These are phyloP conservation scores for Brettanomyces nanus DNA, from an alignment of 805 yeast genomes.

Conservation along the genomic window DNA sequence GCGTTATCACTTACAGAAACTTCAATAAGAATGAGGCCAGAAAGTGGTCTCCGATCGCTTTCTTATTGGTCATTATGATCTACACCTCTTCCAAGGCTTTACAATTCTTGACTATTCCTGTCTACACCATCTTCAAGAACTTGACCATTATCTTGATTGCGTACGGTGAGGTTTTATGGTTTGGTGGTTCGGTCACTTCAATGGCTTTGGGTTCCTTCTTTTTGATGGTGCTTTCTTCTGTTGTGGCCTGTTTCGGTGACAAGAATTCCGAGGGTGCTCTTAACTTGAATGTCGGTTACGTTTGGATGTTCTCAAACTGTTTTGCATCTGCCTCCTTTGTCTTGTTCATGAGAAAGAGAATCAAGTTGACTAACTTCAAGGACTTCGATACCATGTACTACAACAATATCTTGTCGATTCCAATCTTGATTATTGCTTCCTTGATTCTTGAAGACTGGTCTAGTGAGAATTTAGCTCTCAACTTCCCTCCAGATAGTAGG, in stretches of 20 bases:
- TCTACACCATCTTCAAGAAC: constrained; percentile 96
- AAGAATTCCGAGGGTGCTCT: constrained; percentile 31
- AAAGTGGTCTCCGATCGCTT: constrained; percentile 93
- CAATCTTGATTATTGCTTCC: constrained; percentile 72
- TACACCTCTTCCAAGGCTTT: constrained; percentile 95
- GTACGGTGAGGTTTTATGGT: constrained; percentile 96
- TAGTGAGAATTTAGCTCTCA: constrained; percentile 57
- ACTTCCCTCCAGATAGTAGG: constrained; percentile 73
- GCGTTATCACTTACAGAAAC: constrained; percentile 79
- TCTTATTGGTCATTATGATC: constrained; percentile 85
- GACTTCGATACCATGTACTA: constrained; percentile 98
- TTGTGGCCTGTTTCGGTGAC: constrained; percentile 86
- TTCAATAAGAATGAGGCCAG: constrained; percentile 82
- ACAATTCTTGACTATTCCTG: constrained; percentile 86
- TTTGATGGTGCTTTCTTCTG: constrained; percentile 92
- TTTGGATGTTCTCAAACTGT: constrained; percentile 97
- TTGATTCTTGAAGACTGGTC: constrained; percentile 91
- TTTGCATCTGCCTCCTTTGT: constrained; percentile 91
- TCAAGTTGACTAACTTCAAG: constrained; percentile 92
- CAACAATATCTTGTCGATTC: constrained; percentile 90
- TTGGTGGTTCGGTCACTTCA: constrained; percentile 84
- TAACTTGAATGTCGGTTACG: constrained; percentile 65
- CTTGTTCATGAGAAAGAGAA: constrained; percentile 93
- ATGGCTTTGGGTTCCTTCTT: constrained; percentile 85
- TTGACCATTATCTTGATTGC: constrained; percentile 94